Conservation (phyloP, 192 early-diverging fungal genomes). For the Bifiguratus adelaidae region DNA sequence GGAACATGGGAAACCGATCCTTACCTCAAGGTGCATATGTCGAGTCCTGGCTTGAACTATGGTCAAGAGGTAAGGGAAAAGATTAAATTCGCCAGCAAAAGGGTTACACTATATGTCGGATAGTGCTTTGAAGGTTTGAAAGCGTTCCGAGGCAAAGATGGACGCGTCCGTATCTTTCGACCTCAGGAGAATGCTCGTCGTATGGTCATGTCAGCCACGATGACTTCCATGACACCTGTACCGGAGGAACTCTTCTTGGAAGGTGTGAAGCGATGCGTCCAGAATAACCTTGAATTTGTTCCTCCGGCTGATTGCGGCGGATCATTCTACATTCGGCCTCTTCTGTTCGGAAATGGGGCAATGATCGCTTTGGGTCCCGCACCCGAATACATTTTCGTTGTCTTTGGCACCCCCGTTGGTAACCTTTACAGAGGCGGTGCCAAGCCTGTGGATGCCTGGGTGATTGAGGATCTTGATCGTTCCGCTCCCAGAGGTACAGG, state of each 20-base stretch:
- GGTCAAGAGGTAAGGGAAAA: constrained; percentile 48
- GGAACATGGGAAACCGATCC: constrained; percentile 42
- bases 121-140: constrained; percentile 77
- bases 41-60: constrained; percentile 57
- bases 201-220: constrained; percentile 38
- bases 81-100: background rate
- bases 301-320: constrained; percentile 61
- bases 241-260: constrained; percentile 50
- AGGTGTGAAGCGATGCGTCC: constrained; percentile 41
- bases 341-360: constrained; percentile 58
- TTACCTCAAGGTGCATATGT: constrained; percentile 50
- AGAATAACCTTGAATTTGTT: constrained; percentile 57
- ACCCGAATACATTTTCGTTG: constrained; percentile 48
- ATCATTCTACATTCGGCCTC: constrained; percentile 61
- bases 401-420: constrained; percentile 62
- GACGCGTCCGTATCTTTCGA: constrained; percentile 60
- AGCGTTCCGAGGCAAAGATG: constrained; percentile 58
- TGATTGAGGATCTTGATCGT: constrained; percentile 58
- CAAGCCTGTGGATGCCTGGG: constrained; percentile 51
- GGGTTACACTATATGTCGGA: background rate
- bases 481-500: constrained; percentile 44
- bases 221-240: constrained; percentile 47
- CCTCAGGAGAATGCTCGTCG: constrained; percentile 57
- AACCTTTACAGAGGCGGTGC: constrained; percentile 47
- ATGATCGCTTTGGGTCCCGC: constrained; percentile 46